A percentile compares a stretch with the other conserved stretches of the same genome.
Evolutionary conservation across 23 red algal species (phyloP).

Genomic region (Porphyridium purpureum): DNA sequence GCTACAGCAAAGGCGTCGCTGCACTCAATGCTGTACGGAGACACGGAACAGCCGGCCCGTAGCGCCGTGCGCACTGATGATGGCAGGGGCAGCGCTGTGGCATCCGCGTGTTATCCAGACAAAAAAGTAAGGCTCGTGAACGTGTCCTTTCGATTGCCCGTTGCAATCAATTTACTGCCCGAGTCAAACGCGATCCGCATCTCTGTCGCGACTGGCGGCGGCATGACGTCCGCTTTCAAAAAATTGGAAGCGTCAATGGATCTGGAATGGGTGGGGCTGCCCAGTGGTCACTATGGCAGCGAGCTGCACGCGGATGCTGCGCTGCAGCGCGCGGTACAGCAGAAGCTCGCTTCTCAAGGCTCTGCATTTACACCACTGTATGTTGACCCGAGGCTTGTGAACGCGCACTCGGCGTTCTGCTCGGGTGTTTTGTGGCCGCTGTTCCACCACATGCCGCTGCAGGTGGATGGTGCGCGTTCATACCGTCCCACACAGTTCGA

Average conservation of each 20-base stretch:
- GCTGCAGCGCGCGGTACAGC: constrained; percentile 8
- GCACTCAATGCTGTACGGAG: background rate
- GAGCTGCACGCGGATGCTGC: constrained; percentile 28
- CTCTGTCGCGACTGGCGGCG: too few relatives aligned
- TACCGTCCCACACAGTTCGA: constrained; percentile 59
- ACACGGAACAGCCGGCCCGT: background rate
- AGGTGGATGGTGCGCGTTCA: constrained; percentile 52
- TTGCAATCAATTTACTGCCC: too few relatives aligned
- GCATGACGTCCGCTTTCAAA: constrained; percentile 34
- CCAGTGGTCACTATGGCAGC: constrained; percentile 6
- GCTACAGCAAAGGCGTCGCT: background rate
- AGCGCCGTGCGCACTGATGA: background rate
- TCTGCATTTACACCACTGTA: constrained; percentile 63
- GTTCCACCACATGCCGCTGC: constrained; percentile 87
- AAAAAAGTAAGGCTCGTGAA: too few relatives aligned
- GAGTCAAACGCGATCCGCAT: too few relatives aligned
- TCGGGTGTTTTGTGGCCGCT: constrained; percentile 81
- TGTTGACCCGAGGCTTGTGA: constrained; percentile 18
- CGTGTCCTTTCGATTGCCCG: too few relatives aligned
- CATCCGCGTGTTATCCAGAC: too few relatives aligned
- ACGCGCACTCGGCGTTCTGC: constrained; percentile 64
- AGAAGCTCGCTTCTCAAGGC: constrained; percentile 6
- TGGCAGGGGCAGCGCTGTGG: constrained; percentile 7
- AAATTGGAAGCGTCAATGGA: background rate
- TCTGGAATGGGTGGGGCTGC: constrained; percentile 5